phyloP scores from a whole-genome alignment of 345 rosid genomes.

The Eucalyptus paniculata region DNA sequence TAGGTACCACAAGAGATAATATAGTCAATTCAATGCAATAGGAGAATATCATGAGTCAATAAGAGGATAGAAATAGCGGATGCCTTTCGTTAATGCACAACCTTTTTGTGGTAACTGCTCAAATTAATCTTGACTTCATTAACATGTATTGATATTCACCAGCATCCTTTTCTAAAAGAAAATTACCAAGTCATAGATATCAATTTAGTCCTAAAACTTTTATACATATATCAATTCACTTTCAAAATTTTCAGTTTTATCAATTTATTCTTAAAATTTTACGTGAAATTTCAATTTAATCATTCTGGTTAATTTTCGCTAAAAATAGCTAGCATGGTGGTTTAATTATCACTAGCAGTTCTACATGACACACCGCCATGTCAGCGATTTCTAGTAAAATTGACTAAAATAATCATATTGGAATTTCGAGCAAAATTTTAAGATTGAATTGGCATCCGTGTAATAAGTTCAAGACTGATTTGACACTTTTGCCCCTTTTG shows the following conservation, averaged over 20 bases:
- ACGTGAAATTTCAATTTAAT: neutral
- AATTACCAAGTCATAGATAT: neutral
- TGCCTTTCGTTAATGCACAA: too few species aligned
- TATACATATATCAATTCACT: fast-evolving
- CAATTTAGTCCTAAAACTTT: too few species aligned
- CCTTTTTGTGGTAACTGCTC: neutral
- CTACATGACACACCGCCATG: fast-evolving
- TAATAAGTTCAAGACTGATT: too few species aligned
- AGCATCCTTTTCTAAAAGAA: neutral
- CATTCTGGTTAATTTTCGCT: fast-evolving
- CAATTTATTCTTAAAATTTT: too few species aligned
- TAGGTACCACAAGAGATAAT: fast-evolving
- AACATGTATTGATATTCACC: neutral
- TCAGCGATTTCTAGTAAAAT: fast-evolving
- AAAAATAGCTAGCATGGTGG: too few species aligned
- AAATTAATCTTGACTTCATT: neutral
- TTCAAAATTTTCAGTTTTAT: too few species aligned
- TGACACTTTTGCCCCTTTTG: neutral
- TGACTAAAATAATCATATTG: too few species aligned
- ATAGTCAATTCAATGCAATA: neutral
- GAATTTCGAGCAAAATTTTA: too few species aligned
- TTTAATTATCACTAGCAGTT: fast-evolving
- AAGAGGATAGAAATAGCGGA: too few species aligned
- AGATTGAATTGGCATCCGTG: fast-evolving
- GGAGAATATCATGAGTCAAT: fast-evolving